Evolutionary conservation across 2,329 filamentous ascomycete species (phyloP).

Genomic region (Celoporthe dispersa): DNA sequence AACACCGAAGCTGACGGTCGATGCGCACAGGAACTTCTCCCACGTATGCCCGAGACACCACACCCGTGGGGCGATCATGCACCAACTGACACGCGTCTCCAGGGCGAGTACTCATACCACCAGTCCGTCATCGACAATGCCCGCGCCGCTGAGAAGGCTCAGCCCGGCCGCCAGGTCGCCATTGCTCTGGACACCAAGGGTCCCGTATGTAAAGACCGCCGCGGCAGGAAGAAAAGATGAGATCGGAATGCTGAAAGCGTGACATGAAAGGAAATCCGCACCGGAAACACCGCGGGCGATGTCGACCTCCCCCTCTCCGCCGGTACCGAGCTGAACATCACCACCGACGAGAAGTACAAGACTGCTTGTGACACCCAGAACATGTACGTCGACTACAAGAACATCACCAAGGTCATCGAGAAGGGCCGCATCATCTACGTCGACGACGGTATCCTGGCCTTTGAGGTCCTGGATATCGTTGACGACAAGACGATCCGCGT

Average conservation of each 20-base stretch:
- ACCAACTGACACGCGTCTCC: slow-evolving; percentile 42
- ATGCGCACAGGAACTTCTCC: slow-evolving; percentile 29
- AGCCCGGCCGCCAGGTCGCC: slow-evolving; percentile 84
- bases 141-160: slow-evolving; percentile 78
- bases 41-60: slow-evolving; percentile 27
- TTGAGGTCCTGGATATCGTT: slow-evolving; percentile 85
- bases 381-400: slow-evolving; percentile 99
- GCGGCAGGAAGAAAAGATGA: background rate
- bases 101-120: slow-evolving; percentile 86
- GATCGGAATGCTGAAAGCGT: slow-evolving; percentile 8
- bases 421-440: slow-evolving; percentile 94
- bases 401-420: slow-evolving; percentile 98
- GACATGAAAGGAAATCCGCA: slow-evolving; percentile 29
- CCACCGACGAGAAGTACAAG: slow-evolving; percentile 92
- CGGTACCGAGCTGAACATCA: slow-evolving; percentile 89
- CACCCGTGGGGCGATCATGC: background rate
- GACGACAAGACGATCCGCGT: slow-evolving; percentile 89
- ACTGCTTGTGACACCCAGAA: slow-evolving; percentile 84
- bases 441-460: slow-evolving; percentile 96
- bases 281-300: slow-evolving; percentile 71
- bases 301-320: slow-evolving; percentile 79
- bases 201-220: slow-evolving; percentile 41
- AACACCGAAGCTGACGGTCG: slow-evolving; percentile 13
- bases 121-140: slow-evolving; percentile 98
- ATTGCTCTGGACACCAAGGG: slow-evolving; percentile 85